phyloP scores from a whole-genome alignment of 768 basidiomycete species.

The Mycena filopes region DNA sequence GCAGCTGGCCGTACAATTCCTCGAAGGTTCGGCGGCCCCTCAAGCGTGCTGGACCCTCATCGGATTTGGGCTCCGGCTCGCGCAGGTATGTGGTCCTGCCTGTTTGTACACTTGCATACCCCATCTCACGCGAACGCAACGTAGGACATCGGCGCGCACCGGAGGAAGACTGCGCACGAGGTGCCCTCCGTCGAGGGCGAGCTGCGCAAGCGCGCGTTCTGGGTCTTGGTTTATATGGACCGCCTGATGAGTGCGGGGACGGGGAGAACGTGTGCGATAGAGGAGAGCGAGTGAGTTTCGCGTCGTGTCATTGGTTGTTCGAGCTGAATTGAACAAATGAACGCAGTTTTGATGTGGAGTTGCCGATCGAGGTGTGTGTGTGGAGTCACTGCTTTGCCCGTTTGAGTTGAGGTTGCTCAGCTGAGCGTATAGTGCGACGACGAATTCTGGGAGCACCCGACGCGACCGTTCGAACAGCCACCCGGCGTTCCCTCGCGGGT shows the following conservation, averaged over 20 bases:
- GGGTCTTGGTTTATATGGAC: conserved; percentile 55
- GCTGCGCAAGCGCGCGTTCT: conserved; percentile 77
- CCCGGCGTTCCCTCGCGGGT: conserved; percentile 55
- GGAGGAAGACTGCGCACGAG: conserved; percentile 47
- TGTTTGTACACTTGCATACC: too few species aligned
- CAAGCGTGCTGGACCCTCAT: conserved; percentile 75
- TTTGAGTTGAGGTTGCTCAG: too few species aligned
- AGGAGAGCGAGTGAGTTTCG: neutral
- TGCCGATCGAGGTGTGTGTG: conserved; percentile 68
- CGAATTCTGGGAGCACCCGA: conserved; percentile 69
- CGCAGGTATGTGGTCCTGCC: conserved; percentile 52
- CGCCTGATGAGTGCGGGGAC: conserved; percentile 48
- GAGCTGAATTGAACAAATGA: too few species aligned
- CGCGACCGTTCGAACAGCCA: conserved; percentile 64
- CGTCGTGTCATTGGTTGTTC: too few species aligned
- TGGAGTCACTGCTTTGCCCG: too few species aligned
- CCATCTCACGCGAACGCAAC: too few species aligned
- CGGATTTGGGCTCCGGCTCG: conserved; percentile 49
- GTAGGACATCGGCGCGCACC: conserved; percentile 73
- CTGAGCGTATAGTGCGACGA: too few species aligned
- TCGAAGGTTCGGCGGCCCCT: conserved; percentile 65
- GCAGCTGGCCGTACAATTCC: conserved; percentile 62
- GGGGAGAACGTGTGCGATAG: neutral
- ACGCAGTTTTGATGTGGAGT: conserved; percentile 69
- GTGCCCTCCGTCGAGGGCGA: conserved; percentile 62